Base-by-base conservation (phyloP, 1,284 basidiomycete genomes). In the Cutaneotrichosporon arboriforme region DNA sequence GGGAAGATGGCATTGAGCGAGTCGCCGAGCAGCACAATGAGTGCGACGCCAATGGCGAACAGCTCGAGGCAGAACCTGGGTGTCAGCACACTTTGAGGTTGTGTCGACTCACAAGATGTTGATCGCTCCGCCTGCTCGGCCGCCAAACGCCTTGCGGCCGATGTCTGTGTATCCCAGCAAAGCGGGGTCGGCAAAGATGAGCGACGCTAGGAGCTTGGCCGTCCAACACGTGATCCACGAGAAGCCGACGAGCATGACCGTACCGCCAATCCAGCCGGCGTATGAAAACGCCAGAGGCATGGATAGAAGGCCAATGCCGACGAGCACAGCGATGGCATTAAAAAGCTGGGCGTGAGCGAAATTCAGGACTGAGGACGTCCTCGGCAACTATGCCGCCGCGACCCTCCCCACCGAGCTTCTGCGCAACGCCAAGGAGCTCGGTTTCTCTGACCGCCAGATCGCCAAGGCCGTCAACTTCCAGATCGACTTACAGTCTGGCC, bases 391-490 rank as follows among this genome's bases (percentile, higher is more conserved):
- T 73, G 85, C 81, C 54, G 81, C 89, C 36, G 81, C 87, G 8
- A 81, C 81, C 49, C 80, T 97, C 44, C 80, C 84, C 52, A 68
- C 65, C 10, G 79, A 82, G 40, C 76, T 86, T 34, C 81, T 98
- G 43, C 84, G 84, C 50, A 85, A 87, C 66, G 86, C 91, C 46
- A 97, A 97, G 78, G 91, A 94, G 76, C 82, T 90, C 60, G 96
- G 96, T 53, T 97, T 97, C 81, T 94, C 91, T 1, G 94, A 98
- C 73, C 83, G 88, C 52, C 88, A 96, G 72, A 79, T 97, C 47
- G 90, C 92, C 31, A 18, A 48, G 46, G 10, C 51, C n/a, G n/a
- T n/a, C n/a, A 8, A 9, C 37, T 4, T 2, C 15, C 8, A 4
- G 12, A 18, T 17, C 31, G 36, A 70, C 83, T 62, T 64, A 89